Evolutionary conservation across 257 asterid species (phyloP).

Genomic region (Solanum piurae): DNA sequence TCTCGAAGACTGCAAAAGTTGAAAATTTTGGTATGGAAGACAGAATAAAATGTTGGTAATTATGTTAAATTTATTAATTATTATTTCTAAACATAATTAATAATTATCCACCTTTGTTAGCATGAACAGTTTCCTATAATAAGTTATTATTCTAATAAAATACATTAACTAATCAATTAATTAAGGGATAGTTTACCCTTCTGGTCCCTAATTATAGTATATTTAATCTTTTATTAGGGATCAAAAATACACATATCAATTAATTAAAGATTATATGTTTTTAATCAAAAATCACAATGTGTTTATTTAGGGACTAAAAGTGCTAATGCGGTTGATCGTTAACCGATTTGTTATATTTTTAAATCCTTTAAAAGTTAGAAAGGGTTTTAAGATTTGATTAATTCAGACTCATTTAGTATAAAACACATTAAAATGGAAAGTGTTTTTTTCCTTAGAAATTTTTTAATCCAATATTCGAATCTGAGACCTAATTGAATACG

Average conservation of each 20-base stretch:
- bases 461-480: neutral
- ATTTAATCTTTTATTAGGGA: neutral
- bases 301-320: neutral
- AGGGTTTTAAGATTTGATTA: neutral
- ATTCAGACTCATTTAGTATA: neutral
- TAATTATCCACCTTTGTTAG: neutral
- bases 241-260: neutral
- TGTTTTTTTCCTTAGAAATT: neutral
- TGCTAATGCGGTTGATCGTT: neutral
- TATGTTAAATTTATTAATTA: neutral
- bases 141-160: neutral
- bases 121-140: neutral
- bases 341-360: neutral
- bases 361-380: neutral
- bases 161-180: neutral
- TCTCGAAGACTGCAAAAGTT: constrained; percentile 8
- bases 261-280: neutral
- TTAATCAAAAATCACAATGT: neutral
- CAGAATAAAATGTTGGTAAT: constrained; percentile 4
- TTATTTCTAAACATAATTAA: neutral
- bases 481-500: neutral
- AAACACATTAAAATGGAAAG: neutral
- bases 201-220: neutral
- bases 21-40: neutral
- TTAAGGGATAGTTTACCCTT: neutral